A percentile compares a stretch with the other conserved stretches of the same genome.
phyloP scores from a whole-genome alignment of 164 flowering plant genomes.

The Dillenia suffruticosa region DNA sequence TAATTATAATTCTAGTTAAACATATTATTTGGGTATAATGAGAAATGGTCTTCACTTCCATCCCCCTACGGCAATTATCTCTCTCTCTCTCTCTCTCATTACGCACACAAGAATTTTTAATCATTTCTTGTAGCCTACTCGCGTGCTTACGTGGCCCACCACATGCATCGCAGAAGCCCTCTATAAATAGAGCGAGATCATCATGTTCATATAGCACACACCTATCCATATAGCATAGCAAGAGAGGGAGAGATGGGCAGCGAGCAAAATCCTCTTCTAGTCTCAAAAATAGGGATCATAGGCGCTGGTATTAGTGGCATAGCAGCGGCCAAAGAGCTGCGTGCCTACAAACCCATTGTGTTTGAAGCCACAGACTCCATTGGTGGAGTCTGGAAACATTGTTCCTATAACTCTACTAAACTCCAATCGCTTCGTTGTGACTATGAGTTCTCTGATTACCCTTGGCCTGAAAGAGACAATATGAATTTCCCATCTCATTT shows the following conservation, averaged over 20 bases:
- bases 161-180: too few relatives aligned
- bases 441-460: constrained; percentile 87
- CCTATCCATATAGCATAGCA: too few relatives aligned
- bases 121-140: too few relatives aligned
- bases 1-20: too few relatives aligned
- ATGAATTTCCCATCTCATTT: constrained; percentile 55
- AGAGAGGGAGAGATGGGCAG: background rate
- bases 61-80: too few relatives aligned
- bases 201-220: too few relatives aligned
- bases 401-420: constrained; percentile 65
- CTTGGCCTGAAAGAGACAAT: constrained; percentile 75
- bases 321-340: constrained; percentile 72
- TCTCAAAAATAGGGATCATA: constrained; percentile 63
- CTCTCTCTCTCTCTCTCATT: too few relatives aligned
- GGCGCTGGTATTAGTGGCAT: constrained; percentile 94
- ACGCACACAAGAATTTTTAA: too few relatives aligned
- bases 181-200: too few relatives aligned
- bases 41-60: too few relatives aligned
- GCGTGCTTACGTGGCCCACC: too few relatives aligned
- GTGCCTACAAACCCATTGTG: constrained; percentile 55
- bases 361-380: constrained; percentile 77
- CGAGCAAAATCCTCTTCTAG: constrained; percentile 1
- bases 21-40: too few relatives aligned
- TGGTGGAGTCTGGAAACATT: constrained; percentile 92
- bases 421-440: constrained; percentile 83